Percentiles rank a stretch among this genome's conserved stretches.
These are phyloP conservation scores for Collybia sordida DNA, from an alignment of 768 basidiomycete genomes.

Conservation along the genomic window DNA sequence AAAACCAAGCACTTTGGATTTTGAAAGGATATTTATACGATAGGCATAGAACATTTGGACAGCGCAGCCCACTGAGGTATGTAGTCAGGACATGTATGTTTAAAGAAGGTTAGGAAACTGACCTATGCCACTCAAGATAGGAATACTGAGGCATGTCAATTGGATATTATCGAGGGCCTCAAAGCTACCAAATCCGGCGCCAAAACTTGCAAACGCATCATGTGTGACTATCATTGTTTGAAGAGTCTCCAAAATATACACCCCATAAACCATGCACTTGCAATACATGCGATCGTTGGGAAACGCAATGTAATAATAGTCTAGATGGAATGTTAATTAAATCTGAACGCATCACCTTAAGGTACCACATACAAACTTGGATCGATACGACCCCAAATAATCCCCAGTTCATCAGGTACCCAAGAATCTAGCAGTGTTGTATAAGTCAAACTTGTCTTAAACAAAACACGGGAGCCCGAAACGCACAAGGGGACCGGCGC, in stretches of 20 bases:
- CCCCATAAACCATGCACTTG: conserved; percentile 25
- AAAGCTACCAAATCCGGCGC: conserved; percentile 23
- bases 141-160: conserved; percentile 24
- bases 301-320: conserved; percentile 31
- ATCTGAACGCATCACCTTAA: neutral
- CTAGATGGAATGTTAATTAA: conserved; percentile 9
- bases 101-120: neutral
- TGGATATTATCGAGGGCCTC: conserved; percentile 21
- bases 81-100: neutral
- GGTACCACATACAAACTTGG: conserved; percentile 26
- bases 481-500: conserved; percentile 20
- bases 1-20: conserved; percentile 16
- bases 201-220: conserved; percentile 27
- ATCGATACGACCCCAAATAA: conserved; percentile 26
- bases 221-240: conserved; percentile 24
- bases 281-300: conserved; percentile 21
- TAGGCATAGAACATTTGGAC: conserved; percentile 33
- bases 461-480: neutral
- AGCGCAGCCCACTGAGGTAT: conserved; percentile 24
- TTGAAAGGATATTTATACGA: conserved; percentile 27
- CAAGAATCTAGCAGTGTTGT: conserved; percentile 20
- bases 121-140: conserved; percentile 29
- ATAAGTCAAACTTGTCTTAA: neutral
- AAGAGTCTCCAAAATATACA: conserved; percentile 25
- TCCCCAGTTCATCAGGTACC: conserved; percentile 27